Percentiles rank a stretch among this genome's conserved stretches.
phyloP scores from a whole-genome alignment of 495 filamentous ascomycete genomes.

The Neurospora tetraspora region DNA sequence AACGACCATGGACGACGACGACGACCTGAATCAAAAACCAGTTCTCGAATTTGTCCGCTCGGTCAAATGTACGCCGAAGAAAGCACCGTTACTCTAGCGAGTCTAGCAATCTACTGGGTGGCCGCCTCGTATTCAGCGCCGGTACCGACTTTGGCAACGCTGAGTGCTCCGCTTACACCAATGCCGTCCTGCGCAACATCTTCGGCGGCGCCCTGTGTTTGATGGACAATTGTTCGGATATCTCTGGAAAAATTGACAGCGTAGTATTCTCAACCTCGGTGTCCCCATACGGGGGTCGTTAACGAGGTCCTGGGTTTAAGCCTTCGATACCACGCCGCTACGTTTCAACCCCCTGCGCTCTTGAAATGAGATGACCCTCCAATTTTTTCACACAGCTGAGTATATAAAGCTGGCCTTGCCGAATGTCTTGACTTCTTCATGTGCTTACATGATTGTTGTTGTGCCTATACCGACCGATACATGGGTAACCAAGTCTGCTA shows the following conservation, averaged over 20 bases:
- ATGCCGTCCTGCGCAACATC: conserved; percentile 75
- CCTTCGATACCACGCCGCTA: background rate
- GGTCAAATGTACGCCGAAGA: background rate
- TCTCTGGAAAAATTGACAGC: background rate
- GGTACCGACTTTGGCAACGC: conserved; percentile 86
- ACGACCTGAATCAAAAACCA: background rate
- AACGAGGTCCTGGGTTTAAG: too few species aligned
- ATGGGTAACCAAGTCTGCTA: background rate
- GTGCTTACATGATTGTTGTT: background rate
- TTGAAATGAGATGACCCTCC: background rate
- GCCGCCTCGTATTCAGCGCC: conserved; percentile 53
- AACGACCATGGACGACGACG: background rate
- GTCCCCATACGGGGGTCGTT: too few species aligned
- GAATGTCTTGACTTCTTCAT: background rate
- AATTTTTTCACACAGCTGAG: background rate
- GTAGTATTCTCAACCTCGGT: background rate
- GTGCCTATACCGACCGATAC: background rate
- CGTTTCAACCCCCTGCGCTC: background rate
- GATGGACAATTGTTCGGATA: background rate
- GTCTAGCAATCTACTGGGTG: background rate
- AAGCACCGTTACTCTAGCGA: background rate
- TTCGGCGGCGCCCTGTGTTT: conserved; percentile 59
- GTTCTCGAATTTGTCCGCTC: background rate
- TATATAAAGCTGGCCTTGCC: background rate
- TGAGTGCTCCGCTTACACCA: conserved; percentile 84